A percentile compares a stretch with the other conserved stretches of the same genome.
Conservation (phyloP, 2,329 filamentous ascomycete species). For the Beauveria bassiana region DNA sequence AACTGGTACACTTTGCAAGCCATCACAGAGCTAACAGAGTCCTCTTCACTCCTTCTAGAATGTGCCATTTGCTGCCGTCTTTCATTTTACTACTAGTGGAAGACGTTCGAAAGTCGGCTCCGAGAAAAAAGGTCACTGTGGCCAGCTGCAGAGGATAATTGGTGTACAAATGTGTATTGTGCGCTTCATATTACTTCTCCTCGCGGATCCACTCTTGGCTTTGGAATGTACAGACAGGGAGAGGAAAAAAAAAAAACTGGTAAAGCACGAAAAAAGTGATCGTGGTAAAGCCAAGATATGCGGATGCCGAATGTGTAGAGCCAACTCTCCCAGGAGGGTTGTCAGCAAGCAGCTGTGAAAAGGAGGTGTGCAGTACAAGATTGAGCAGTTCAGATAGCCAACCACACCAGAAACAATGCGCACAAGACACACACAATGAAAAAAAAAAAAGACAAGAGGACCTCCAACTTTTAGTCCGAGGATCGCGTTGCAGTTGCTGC, state of each 20-base stretch:
- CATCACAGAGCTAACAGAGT: neutral
- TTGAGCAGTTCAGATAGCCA: neutral
- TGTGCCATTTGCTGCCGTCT: neutral
- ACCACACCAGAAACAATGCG: neutral
- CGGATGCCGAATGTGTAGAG: neutral
- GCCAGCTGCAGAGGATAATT: no score
- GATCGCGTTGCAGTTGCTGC: neutral
- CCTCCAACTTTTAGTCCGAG: conserved; percentile 1
- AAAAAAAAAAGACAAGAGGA: neutral
- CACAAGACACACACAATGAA: neutral
- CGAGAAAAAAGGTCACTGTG: no score
- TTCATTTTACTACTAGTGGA: neutral
- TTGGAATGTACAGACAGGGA: neutral
- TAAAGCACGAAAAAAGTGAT: neutral
- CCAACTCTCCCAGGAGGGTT: neutral
- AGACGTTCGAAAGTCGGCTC: no score
- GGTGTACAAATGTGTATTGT: neutral
- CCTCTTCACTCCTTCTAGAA: neutral
- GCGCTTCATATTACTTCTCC: neutral
- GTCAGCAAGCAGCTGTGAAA: neutral
- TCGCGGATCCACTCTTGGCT: neutral
- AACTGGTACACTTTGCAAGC: neutral
- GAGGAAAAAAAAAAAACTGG: no score
- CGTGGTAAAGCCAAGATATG: neutral
- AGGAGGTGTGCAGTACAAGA: neutral